Base-by-base conservation (phyloP, 805 yeast species). In the Ogataea paraovalis region DNA sequence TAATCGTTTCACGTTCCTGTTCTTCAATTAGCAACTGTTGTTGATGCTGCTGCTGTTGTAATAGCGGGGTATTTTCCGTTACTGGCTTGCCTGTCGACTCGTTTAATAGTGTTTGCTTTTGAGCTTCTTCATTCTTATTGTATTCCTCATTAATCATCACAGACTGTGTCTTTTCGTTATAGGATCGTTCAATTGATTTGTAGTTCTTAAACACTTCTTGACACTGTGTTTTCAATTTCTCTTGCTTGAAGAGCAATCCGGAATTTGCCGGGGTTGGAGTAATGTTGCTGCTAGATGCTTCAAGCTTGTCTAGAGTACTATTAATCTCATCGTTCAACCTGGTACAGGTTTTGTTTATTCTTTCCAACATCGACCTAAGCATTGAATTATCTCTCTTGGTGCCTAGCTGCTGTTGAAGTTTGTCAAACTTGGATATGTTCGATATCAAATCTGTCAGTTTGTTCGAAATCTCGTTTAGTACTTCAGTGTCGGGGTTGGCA, bases 191-290 rank as follows among this genome's bases (percentile, higher is more conserved):
- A 12, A 77, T 55, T 20, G 59, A 52, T 27, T 62, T 72, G 62
- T 68, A 80, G 59, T 65, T 75, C 39, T 66, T 66, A 51, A 76
- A 74, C 19, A 85, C 70, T 18, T 72, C 74, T 27, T 70, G 70
- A 55, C 79, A 81, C 61, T 87, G 92, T 20, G 70, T 70, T 14
- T 71, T 67, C 18, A 87, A 62, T 48, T 85, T 75, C 19, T 78
- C 78, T 52, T 73, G 74, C 8, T 74, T 70, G 52, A 78, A 72
- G 51, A 21, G 44, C 43, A 43, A 46, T 7, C 21, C 38, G 9
- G 38, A 18, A 18, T 34, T 34, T 18, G 38, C 20, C 8, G 4
- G 19, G n/a, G 54, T 56, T 19, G 54, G 38, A 21, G 51, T 48
- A 2, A 41, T 44, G 7, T 18, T 33, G 32, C 38, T 37, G n/a